These are phyloP conservation scores for Rutstroemia sp. DNA, from an alignment of 2,329 filamentous ascomycete genomes.

Conservation along the genomic window DNA sequence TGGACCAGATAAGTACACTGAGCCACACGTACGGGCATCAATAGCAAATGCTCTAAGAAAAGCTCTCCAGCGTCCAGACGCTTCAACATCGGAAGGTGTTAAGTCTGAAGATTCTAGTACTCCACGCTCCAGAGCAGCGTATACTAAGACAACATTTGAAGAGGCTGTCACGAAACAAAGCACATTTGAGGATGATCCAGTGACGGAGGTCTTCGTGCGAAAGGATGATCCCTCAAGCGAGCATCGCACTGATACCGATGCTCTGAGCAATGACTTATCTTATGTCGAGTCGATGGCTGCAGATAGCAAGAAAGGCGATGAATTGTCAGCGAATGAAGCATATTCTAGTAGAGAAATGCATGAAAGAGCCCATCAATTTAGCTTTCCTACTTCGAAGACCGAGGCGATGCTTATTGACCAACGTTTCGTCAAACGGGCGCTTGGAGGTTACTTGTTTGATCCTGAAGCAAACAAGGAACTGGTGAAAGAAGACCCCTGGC, in stretches of 20 bases:
- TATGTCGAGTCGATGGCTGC: constrained; percentile 10
- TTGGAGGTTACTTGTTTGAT: constrained; percentile 57
- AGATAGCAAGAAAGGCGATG: background rate
- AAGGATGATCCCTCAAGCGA: background rate
- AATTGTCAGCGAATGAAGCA: constrained; percentile 2
- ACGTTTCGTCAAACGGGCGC: constrained; percentile 51
- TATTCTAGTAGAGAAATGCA: constrained; percentile 49
- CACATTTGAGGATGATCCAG: background rate
- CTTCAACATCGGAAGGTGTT: constrained; percentile 12
- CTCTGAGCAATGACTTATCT: constrained; percentile 11
- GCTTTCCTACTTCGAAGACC: constrained; percentile 11
- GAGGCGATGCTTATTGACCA: constrained; percentile 34
- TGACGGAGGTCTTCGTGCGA: background rate
- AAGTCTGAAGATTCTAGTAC: background rate
- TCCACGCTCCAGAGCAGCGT: background rate
- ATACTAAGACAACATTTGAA: constrained; percentile 4
- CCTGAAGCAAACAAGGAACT: constrained; percentile 57
- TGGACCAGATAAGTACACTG: constrained; percentile 43
- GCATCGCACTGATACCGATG: background rate
- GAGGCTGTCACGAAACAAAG: constrained; percentile 4
- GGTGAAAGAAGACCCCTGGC: constrained; percentile 64
- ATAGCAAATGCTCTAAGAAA: constrained; percentile 27
- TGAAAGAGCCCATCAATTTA: constrained; percentile 42
- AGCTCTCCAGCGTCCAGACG: constrained; percentile 10
- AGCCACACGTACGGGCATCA: constrained; percentile 5